These are phyloP conservation scores for Wickerhamomyces canadensis DNA, from an alignment of 805 yeast species.

Conservation along the genomic window DNA sequence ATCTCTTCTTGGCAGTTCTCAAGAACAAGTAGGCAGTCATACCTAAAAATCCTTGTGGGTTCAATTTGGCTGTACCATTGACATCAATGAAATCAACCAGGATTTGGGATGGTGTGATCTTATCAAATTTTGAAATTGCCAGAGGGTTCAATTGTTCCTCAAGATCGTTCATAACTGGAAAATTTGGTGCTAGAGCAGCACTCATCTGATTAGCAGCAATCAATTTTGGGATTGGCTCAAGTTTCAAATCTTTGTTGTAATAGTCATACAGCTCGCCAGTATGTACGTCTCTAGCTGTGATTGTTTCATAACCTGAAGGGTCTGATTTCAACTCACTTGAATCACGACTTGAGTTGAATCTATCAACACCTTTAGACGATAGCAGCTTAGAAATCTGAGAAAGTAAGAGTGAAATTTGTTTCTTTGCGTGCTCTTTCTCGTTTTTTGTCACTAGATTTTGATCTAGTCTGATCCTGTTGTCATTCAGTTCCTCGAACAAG, in stretches of 20 bases:
- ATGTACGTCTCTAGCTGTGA: conserved; percentile 55
- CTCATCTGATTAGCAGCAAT: conserved; percentile 65
- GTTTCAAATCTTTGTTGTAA: conserved; percentile 17
- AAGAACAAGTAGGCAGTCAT: conserved; percentile 70
- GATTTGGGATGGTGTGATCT: conserved; percentile 50
- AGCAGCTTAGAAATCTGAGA: conserved; percentile 58
- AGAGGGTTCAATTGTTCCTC: conserved; percentile 37
- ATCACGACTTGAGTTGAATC: conserved; percentile 19
- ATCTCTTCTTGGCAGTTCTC: conserved; percentile 53
- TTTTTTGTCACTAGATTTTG: conserved; percentile 47
- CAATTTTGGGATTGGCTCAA: conserved; percentile 44
- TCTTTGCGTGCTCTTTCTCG: conserved; percentile 45
- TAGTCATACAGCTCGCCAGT: conserved; percentile 52
- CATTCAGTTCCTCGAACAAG: conserved; percentile 53
- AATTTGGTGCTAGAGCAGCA: conserved; percentile 67
- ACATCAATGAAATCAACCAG: conserved; percentile 74
- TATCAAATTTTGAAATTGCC: conserved; percentile 40
- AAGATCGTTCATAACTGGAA: conserved; percentile 43
- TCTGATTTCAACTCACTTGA: conserved; percentile 32
- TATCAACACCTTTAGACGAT: conserved; percentile 36
- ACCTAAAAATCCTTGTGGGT: conserved; percentile 65
- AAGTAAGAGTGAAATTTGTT: conserved; percentile 46
- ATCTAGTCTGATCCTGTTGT: conserved; percentile 47
- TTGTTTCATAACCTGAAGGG: conserved; percentile 60
- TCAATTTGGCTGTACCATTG: conserved; percentile 49